phyloP scores from a whole-genome alignment of 257 asterid species.

The Echites panduratus region DNA sequence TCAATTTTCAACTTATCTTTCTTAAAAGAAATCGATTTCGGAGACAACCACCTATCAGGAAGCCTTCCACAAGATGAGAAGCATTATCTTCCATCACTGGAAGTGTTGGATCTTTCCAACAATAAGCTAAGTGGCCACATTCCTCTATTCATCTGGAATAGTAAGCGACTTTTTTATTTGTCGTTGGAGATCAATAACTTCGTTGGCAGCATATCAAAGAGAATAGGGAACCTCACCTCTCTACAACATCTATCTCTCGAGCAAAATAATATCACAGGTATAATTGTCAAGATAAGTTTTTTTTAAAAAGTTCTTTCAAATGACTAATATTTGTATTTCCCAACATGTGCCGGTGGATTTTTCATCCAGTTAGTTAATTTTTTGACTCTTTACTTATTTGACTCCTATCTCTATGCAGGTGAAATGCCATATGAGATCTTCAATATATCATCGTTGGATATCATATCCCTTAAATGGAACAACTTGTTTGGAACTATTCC shows the following conservation, averaged over 20 bases:
- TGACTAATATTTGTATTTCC: too few species aligned
- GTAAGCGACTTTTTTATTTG: constrained; percentile 26
- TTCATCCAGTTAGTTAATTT: too few species aligned
- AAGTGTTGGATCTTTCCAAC: constrained; percentile 16
- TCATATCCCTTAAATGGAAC: constrained; percentile 6
- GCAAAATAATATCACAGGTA: constrained; percentile 21
- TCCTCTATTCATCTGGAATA: constrained; percentile 24
- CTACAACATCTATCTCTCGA: neutral
- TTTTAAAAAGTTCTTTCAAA: too few species aligned
- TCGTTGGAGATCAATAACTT: constrained; percentile 25
- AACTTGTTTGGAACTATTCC: constrained; percentile 36
- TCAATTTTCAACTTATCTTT: too few species aligned
- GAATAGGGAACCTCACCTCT: constrained; percentile 19
- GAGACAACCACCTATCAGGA: constrained; percentile 33
- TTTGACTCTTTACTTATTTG: too few species aligned
- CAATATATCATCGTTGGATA: too few species aligned
- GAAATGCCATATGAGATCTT: constrained; percentile 20
- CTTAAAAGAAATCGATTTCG: too few species aligned
- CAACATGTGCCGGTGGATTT: too few species aligned
- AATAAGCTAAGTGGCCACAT: constrained; percentile 37
- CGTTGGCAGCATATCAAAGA: constrained; percentile 19
- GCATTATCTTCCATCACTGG: constrained; percentile 29
- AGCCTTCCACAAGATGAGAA: constrained; percentile 24
- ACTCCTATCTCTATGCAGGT: constrained; percentile 11
- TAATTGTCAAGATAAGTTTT: too few species aligned